phyloP scores from a whole-genome alignment of 108 stramenopile genomes.

The Bacterosira constricta region DNA sequence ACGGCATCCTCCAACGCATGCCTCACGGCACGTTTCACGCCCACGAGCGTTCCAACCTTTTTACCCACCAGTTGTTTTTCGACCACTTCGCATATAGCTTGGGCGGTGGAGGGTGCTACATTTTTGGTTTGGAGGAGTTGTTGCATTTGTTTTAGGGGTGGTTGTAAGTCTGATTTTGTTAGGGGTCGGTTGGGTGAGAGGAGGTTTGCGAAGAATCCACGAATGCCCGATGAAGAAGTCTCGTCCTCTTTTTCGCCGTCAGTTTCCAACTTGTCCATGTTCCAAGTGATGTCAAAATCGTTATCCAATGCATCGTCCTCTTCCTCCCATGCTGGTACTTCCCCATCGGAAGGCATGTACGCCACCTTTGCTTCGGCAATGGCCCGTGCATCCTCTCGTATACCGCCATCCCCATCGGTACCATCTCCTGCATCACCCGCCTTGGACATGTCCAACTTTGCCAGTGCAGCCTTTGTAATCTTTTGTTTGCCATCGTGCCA shows the following conservation, averaged over 20 bases:
- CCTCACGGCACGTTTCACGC: conserved; percentile 83
- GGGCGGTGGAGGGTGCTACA: conserved; percentile 87
- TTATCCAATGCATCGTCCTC: conserved; percentile 48
- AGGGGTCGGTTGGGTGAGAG: conserved; percentile 55
- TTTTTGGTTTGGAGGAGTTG: conserved; percentile 86
- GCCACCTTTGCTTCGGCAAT: conserved; percentile 88
- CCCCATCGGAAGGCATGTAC: conserved; percentile 84
- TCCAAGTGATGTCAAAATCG: conserved; percentile 44
- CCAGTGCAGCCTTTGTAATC: conserved; percentile 79
- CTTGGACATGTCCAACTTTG: conserved; percentile 70
- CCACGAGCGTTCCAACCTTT: conserved; percentile 65
- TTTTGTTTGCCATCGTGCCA: conserved; percentile 87
- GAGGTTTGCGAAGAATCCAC: conserved; percentile 63
- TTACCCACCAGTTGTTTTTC: conserved; percentile 67
- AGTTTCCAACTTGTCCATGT: conserved; percentile 31
- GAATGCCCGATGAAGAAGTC: conserved; percentile 25
- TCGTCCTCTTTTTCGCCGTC: conserved; percentile 46
- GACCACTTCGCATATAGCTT: conserved; percentile 69
- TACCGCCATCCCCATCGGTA: conserved; percentile 15
- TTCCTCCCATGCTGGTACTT: conserved; percentile 75
- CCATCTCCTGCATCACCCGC: conserved; percentile 4
- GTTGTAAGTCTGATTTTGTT: conserved; percentile 71
- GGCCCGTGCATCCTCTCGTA: conserved; percentile 57
- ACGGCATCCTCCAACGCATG: conserved; percentile 81
- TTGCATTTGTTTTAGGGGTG: conserved; percentile 84